These are phyloP conservation scores for Coniochaeta prunicola DNA, from an alignment of 2,329 filamentous ascomycete species.

Conservation along the genomic window DNA sequence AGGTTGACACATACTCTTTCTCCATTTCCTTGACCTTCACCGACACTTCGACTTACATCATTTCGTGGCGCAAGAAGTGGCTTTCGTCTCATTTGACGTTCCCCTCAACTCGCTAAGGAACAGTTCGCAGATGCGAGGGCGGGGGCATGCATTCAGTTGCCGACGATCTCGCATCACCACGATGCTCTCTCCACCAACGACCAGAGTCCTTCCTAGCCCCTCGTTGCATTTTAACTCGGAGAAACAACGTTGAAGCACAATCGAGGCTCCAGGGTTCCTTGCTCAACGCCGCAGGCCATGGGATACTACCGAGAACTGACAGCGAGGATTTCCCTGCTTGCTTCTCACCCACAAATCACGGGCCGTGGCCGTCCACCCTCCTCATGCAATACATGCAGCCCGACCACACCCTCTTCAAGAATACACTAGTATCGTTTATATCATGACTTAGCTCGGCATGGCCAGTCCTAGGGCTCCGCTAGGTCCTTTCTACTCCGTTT, in stretches of 20 bases:
- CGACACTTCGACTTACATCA: not conserved
- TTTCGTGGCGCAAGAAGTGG: not conserved
- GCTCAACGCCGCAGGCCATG: not conserved
- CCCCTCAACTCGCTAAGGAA: not conserved
- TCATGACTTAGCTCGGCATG: not conserved
- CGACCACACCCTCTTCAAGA: slow-evolving; percentile 5
- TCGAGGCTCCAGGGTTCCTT: not conserved
- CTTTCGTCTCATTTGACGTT: not conserved
- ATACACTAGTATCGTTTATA: not conserved
- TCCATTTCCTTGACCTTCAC: not conserved
- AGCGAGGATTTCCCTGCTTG: slow-evolving; percentile 1
- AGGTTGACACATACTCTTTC: not conserved
- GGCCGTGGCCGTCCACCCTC: slow-evolving; percentile 8
- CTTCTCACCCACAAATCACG: slow-evolving; percentile 8
- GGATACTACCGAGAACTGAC: not conserved
- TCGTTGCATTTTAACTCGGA: not conserved
- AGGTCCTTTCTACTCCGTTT: not conserved
- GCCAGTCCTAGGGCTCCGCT: too few relatives aligned
- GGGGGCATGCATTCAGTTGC: slow-evolving; percentile 6
- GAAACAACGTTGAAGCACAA: not conserved
- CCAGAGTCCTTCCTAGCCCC: slow-evolving; percentile 3
- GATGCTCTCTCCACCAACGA: slow-evolving; percentile 4
- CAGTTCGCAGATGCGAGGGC: slow-evolving; percentile 10
- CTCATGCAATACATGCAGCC: slow-evolving; percentile 4
- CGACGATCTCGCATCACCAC: slow-evolving; percentile 7